Percentiles rank a stretch among this genome's conserved stretches.
These are phyloP conservation scores for Fusarium sambucinum DNA, from an alignment of 2,329 filamentous ascomycete genomes.

Conservation along the genomic window DNA sequence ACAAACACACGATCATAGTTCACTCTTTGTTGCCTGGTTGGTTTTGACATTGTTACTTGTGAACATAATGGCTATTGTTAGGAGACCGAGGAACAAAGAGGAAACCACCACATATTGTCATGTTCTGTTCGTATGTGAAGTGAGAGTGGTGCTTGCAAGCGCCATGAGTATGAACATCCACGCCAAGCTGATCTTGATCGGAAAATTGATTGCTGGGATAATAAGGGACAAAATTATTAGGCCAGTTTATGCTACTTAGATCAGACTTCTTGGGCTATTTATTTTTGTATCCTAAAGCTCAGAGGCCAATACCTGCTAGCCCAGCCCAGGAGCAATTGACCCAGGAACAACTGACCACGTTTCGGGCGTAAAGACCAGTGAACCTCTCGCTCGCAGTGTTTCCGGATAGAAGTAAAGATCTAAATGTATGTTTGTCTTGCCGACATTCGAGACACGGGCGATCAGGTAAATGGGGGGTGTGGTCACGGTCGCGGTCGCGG, in stretches of 20 bases:
- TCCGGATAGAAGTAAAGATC: conserved; percentile 57
- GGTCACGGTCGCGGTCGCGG: too few species aligned
- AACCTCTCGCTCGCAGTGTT: conserved; percentile 35
- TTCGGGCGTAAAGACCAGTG: conserved; percentile 42
- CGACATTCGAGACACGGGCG: conserved; percentile 56
- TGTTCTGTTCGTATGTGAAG: too few species aligned
- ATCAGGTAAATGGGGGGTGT: conserved; percentile 54
- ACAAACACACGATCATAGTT: not conserved
- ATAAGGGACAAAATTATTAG: not conserved
- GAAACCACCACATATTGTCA: not conserved
- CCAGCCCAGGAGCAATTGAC: not conserved
- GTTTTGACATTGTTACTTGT: not conserved
- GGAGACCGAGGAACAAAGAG: not conserved
- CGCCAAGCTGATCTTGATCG: not conserved
- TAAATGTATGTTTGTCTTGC: conserved; percentile 47
- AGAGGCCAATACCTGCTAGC: not conserved
- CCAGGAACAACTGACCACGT: conserved; percentile 33
- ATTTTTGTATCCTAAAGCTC: not conserved
- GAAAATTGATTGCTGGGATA: fast-evolving
- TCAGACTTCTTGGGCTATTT: not conserved
- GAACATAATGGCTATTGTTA: not conserved
- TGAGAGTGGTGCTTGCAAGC: too few species aligned
- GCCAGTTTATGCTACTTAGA: not conserved
- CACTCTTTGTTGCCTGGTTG: not conserved
- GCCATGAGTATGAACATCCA: not conserved